Evolutionary conservation across 768 basidiomycete species (phyloP), one percentile per base, ranked within the genome.

Genomic region (Calocybe indica): DNA sequence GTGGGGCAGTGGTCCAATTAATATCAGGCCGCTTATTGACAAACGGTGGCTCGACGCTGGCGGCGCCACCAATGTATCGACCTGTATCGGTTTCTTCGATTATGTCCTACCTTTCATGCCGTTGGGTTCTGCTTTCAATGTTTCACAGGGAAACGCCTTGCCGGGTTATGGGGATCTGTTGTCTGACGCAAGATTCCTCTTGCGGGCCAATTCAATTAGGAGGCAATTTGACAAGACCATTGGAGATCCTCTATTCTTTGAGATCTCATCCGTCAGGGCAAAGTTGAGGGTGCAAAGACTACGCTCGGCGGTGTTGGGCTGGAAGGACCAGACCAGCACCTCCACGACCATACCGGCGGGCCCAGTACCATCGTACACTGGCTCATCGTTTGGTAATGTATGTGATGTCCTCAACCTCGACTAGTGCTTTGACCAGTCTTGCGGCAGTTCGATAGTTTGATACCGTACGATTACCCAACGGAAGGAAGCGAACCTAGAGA

Each of bases 21-120:
- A 75, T 58, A 47, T 80, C 14, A 68, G 82, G 2, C 73, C 73
- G 1, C 73, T 70, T 50, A 69, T 81, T 7, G 71, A 79, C 57
- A 51, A 58, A 14, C 49, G 65, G 5, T 81, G 80, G 79, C 65
- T 66, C 40, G 53, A 66, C 2, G 53, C 47, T 1, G 79, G 79
- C 0, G 80, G 80, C 5, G 58, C 57, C 0, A 60, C 57, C 6
- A 74, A 75, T 39, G 70, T 76, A n/a, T 60, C 64, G 37, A 46
- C 75, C 12, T 64, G 66, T 22, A 68, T 80, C 37, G 62, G 70
- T 22, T 72, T 69, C 45, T 78, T 69, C 50, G 63, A 56, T 34
- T 69, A 66, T 52, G 63, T 59, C 13, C 64, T 78, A 11, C 72
- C 76, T 0, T 75, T 72, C 52, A 74, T 78, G 64, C 78, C 79